phyloP scores from a whole-genome alignment of 805 yeast species.

The Candida sonorensis region DNA sequence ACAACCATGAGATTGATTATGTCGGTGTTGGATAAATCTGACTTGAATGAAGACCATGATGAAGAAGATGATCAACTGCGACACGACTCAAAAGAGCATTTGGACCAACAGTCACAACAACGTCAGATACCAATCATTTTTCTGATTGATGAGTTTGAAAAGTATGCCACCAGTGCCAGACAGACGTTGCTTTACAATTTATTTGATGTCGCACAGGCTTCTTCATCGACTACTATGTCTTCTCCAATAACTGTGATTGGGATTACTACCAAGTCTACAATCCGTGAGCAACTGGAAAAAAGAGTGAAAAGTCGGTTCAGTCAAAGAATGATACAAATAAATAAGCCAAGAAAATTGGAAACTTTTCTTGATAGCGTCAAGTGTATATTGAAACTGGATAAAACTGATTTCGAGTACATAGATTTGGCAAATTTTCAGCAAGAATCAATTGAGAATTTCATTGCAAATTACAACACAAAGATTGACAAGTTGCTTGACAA shows the following conservation, averaged over 20 bases:
- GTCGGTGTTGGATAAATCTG: conserved; percentile 39
- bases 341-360: conserved; percentile 40
- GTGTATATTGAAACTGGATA: conserved; percentile 8
- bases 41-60: conserved; percentile 9
- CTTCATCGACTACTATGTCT: conserved; percentile 26
- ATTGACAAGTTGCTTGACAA: conserved; percentile 24
- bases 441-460: too few species aligned
- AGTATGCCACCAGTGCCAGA: conserved; percentile 60
- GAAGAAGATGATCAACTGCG: conserved; percentile 1
- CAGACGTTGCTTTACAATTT: conserved; percentile 85
- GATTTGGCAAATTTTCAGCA: too few species aligned
- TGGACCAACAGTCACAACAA: conserved; percentile 8
- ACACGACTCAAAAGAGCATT: conserved; percentile 9
- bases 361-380: conserved; percentile 44
- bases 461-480: conserved; percentile 27
- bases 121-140: conserved; percentile 56
- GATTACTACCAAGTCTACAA: conserved; percentile 62
- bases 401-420: conserved; percentile 19
- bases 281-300: conserved; percentile 80
- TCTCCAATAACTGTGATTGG: conserved; percentile 81
- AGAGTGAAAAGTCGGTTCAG: conserved; percentile 87
- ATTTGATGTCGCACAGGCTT: conserved; percentile 74
- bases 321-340: conserved; percentile 62
- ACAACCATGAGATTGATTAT: conserved; percentile 58
- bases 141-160: conserved; percentile 79